Evolutionary conservation across 2,329 filamentous ascomycete species (phyloP), one percentile per base, ranked within the genome.

Genomic region (Aspergillus sp.): DNA sequence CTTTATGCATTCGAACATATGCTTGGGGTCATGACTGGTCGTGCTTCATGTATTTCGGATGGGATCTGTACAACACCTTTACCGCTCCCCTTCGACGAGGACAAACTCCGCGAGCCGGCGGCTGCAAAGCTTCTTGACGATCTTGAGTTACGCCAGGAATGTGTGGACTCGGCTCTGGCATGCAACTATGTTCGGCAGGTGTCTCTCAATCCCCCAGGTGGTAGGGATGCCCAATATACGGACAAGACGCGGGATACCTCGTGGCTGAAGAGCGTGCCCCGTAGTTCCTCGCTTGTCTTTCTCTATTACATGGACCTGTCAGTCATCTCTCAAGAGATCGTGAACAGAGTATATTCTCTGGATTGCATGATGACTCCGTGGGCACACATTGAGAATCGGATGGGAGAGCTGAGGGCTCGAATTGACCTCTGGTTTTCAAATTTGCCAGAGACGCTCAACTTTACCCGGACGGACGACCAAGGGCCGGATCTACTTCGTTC

Each of bases 1-100:
- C 59, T 76, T 2, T 74, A 75, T 49, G 67, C 65, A 2, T 69
- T 76, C 40, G 75, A 77, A 56, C 73, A 75, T 49, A 65, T 72
- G 32, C 65, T 77, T 33, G 72, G 72, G 14, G 66, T 73, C 51
- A 75, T 77, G 72, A 76, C 75, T n/a, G 75, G 75, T 36, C 68
- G 75, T 40, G 65, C 73, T 22, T 72, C 71, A 26, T 74, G 71
- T 49, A 72, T 77, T 16, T 59, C 68, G 20, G 70, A 76, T 54
- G 69, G 72, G 14, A 66, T 75, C 45, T 76, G 72, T 59, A 76
- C 71, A 14, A 68, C 72, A 3, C 72, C 74, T 30, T 62, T 77
- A 42, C 73, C 74, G 1, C 50, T 72, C 16, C 73, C 72, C 3
- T 68, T 73, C 43, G 69, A 73, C 45, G 74, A 75, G 59, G 70